Evolutionary conservation across 1,139 yeast genomes (phyloP).

Genomic region (Debaryomyces singareniensis): DNA sequence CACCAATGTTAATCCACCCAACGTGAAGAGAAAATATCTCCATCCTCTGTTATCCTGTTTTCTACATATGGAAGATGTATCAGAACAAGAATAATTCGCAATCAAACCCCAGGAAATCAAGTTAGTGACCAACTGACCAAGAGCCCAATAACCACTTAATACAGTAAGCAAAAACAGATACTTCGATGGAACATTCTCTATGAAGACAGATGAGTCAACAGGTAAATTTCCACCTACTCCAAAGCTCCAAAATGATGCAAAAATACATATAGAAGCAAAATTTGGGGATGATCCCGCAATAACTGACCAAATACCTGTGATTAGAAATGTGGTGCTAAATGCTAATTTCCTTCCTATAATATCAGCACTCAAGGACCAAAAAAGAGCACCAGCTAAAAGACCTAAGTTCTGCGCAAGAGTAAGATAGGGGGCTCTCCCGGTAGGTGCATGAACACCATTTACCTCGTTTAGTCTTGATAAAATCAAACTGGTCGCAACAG

Average conservation of each 20-base stretch:
- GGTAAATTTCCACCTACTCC: conserved; percentile 44
- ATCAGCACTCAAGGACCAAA: conserved; percentile 38
- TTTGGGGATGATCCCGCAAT: conserved; percentile 35
- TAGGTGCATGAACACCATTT: conserved; percentile 35
- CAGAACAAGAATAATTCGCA: conserved; percentile 30
- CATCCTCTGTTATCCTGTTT: conserved; percentile 37
- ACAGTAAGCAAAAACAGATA: conserved; percentile 37
- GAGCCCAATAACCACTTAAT: conserved; percentile 41
- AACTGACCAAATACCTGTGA: conserved; percentile 33
- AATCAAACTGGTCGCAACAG: conserved; percentile 32
- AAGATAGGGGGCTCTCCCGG: conserved; percentile 26
- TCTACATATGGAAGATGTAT: conserved; percentile 15
- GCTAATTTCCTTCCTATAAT: conserved; percentile 40
- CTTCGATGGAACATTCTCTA: conserved; percentile 33
- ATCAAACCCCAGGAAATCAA: conserved; percentile 37
- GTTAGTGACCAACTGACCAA: conserved; percentile 35
- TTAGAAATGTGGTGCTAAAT: conserved; percentile 34
- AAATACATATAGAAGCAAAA: conserved; percentile 34
- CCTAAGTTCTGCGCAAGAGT: conserved; percentile 40
- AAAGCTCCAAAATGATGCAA: conserved; percentile 36
- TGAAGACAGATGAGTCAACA: conserved; percentile 38
- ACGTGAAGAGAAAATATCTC: conserved; percentile 35
- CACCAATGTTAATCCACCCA: conserved; percentile 35
- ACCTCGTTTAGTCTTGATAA: conserved; percentile 27
- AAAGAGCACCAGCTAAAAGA: conserved; percentile 33